Percentiles rank a stretch among this genome's conserved stretches.
Evolutionary conservation across 2,329 filamentous ascomycete species (phyloP).

Genomic region (Helotiales sp.): DNA sequence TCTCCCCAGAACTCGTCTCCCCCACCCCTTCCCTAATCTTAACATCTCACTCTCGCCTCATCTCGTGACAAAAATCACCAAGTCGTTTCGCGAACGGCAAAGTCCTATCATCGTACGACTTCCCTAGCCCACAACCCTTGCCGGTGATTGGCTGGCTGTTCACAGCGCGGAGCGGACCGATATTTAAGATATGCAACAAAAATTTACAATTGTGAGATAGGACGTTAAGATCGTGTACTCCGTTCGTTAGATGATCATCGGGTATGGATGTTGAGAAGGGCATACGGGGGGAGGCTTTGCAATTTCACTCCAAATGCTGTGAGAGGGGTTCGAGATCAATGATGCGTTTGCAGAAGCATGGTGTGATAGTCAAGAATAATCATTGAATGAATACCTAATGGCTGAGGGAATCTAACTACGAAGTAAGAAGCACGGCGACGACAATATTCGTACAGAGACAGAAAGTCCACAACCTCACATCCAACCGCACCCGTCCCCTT

Average conservation of each 20-base stretch:
- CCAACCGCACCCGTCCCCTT: background rate
- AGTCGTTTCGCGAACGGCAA: no score
- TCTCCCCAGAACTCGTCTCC: background rate
- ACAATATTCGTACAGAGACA: slow-evolving; percentile 4
- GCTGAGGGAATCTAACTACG: background rate
- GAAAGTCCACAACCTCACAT: background rate
- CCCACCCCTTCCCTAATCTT: background rate
- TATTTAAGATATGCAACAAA: slow-evolving; percentile 10
- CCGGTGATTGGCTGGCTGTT: background rate
- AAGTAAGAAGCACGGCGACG: background rate
- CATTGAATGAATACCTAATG: background rate
- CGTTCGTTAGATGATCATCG: no score
- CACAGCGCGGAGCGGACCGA: background rate
- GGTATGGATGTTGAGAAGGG: no score
- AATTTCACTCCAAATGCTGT: no score
- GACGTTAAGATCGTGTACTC: no score
- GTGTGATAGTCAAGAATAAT: background rate
- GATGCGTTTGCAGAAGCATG: no score
- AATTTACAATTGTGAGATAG: background rate
- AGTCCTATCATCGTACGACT: slow-evolving; percentile 7
- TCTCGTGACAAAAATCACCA: background rate
- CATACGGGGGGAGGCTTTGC: no score
- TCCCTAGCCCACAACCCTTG: no score
- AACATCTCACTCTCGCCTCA: background rate
- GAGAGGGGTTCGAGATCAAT: no score